These are phyloP conservation scores for Sclerotiophoma versabilis DNA, from an alignment of 2,329 filamentous ascomycete species.

Conservation along the genomic window DNA sequence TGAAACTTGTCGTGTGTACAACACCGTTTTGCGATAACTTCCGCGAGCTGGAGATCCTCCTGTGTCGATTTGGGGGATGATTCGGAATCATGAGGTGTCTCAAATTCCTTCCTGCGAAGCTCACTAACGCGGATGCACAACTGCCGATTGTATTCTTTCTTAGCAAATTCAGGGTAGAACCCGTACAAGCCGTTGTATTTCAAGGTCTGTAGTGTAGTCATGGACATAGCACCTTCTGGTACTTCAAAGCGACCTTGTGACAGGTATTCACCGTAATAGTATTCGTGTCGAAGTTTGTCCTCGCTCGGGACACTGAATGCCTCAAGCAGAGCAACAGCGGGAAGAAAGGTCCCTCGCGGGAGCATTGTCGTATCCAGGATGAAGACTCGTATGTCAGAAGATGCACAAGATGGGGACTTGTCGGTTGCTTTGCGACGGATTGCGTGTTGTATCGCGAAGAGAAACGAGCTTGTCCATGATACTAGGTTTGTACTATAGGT, in stretches of 20 bases:
- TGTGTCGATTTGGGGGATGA: too few species aligned
- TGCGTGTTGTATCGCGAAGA: neutral
- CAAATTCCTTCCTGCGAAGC: too few species aligned
- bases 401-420: too few species aligned
- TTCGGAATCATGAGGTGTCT: too few species aligned
- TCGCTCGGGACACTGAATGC: neutral
- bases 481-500: too few species aligned
- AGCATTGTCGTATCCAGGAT: neutral
- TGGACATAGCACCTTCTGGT: neutral
- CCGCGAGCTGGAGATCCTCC: too few species aligned
- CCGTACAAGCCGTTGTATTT: neutral
- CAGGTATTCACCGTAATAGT: neutral
- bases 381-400: neutral
- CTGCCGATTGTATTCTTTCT: neutral
- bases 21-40: too few species aligned
- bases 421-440: neutral
- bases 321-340: neutral
- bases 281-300: neutral
- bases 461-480: neutral
- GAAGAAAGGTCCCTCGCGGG: neutral
- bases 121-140: neutral
- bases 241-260: neutral
- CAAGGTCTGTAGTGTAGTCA: neutral
- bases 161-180: neutral
- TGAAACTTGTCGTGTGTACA: too few species aligned